Conservation (phyloP, 1,284 basidiomycete genomes). For the Cutaneotrichosporon cutaneum region DNA sequence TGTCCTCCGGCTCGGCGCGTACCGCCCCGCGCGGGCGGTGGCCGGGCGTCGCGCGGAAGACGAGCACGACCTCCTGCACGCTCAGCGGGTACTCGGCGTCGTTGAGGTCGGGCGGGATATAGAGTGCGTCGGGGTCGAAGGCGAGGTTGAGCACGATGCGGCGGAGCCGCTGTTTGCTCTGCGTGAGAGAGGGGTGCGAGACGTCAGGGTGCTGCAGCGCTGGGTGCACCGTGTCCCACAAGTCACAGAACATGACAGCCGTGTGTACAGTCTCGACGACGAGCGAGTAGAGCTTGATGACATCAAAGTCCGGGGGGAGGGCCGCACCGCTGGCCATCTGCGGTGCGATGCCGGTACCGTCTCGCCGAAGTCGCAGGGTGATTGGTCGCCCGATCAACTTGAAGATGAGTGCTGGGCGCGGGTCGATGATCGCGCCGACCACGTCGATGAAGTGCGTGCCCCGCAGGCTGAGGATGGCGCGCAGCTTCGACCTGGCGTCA, state of each 20-base stretch:
- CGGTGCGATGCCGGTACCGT: background rate
- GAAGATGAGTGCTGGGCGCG: background rate
- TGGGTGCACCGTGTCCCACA: background rate
- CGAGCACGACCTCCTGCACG: background rate
- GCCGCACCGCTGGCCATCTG: background rate
- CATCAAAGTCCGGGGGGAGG: background rate
- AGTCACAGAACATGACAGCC: constrained; percentile 2
- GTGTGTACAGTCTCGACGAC: background rate
- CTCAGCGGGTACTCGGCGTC: background rate
- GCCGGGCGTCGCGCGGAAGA: background rate
- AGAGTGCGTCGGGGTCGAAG: background rate
- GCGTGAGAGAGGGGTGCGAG: background rate
- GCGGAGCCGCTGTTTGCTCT: background rate
- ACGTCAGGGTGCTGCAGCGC: constrained; percentile 1
- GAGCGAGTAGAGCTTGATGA: background rate
- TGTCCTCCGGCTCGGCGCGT: background rate
- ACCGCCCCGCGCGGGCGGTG: background rate
- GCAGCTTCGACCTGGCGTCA: constrained; percentile 4
- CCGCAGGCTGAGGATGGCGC: background rate
- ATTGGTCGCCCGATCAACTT: background rate
- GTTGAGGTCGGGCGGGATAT: background rate
- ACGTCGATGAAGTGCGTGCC: background rate
- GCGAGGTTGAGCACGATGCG: background rate
- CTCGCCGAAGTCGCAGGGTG: background rate
- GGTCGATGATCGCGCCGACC: constrained; percentile 2